These are phyloP conservation scores for Rhodotorula sphaerocarpa DNA, from an alignment of 768 basidiomycete species.

Conservation along the genomic window DNA sequence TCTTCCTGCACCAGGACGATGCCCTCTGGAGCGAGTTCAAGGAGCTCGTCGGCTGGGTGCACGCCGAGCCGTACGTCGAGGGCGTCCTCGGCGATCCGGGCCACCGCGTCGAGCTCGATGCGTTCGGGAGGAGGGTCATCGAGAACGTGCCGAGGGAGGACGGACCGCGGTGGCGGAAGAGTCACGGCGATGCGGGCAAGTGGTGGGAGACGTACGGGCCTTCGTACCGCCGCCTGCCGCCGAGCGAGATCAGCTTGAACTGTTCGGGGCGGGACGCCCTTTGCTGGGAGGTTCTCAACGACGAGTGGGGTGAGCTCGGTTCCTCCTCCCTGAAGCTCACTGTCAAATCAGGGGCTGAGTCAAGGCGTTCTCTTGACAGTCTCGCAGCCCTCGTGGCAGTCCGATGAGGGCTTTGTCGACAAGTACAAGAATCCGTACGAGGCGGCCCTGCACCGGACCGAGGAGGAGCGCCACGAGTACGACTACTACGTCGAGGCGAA, in stretches of 20 bases:
- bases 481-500: constrained; percentile 91
- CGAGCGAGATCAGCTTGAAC: constrained; percentile 73
- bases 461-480: constrained; percentile 97
- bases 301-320: constrained; percentile 58
- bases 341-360: no score
- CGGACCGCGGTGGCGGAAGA: constrained; percentile 49
- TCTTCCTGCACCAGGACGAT: constrained; percentile 64
- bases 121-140: constrained; percentile 53
- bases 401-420: constrained; percentile 84
- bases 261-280: constrained; percentile 92
- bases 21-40: constrained; percentile 66
- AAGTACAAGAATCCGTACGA: constrained; percentile 97
- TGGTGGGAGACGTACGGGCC: constrained; percentile 59
- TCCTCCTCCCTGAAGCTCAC: no score
- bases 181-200: constrained; percentile 49
- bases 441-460: constrained; percentile 89
- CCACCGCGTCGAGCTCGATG: constrained; percentile 52
- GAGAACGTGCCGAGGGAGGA: constrained; percentile 66
- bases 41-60: constrained; percentile 68
- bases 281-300: constrained; percentile 91
- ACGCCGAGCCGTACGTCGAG: constrained; percentile 44
- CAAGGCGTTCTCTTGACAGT: no score
- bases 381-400: constrained; percentile 96
- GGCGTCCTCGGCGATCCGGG: constrained; percentile 48
- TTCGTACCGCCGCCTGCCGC: constrained; percentile 44